Percentiles rank a stretch among this genome's conserved stretches.
phyloP scores from a whole-genome alignment of 2,329 filamentous ascomycete species.

The Clarireedia hainanense region DNA sequence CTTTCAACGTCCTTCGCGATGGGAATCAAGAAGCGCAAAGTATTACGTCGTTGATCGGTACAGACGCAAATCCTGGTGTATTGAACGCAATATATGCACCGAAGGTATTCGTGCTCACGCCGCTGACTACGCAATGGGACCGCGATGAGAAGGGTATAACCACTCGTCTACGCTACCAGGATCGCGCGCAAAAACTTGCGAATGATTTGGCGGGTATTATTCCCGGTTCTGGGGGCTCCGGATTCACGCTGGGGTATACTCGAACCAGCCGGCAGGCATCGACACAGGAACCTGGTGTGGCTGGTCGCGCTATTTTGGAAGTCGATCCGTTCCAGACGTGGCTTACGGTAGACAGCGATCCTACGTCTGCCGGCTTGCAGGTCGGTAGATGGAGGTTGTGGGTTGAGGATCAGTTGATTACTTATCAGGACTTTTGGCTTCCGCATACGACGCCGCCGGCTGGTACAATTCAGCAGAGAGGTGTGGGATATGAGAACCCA shows the following conservation, averaged over 20 bases:
- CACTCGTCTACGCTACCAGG: neutral
- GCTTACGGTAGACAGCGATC: neutral
- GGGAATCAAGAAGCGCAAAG: neutral
- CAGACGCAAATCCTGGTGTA: neutral
- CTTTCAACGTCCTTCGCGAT: neutral
- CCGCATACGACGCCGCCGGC: neutral
- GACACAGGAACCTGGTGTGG: no score
- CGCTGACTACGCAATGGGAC: neutral
- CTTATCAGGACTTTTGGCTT: neutral
- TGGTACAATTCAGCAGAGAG: neutral
- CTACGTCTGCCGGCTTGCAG: neutral
- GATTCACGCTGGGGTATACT: neutral
- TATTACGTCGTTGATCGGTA: neutral
- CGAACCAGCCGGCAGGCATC: neutral
- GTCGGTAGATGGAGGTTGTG: neutral
- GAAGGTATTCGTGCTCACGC: neutral
- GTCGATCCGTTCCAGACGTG: neutral
- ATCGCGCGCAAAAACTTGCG: neutral
- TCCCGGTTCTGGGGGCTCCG: neutral
- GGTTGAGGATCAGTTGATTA: neutral
- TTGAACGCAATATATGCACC: neutral
- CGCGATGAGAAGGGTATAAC: neutral
- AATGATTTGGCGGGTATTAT: neutral
- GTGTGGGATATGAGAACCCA: neutral
- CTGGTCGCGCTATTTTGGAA: neutral